These are phyloP conservation scores for Cladobotryum mycophilum DNA, from an alignment of 2,329 filamentous ascomycete species.

Conservation along the genomic window DNA sequence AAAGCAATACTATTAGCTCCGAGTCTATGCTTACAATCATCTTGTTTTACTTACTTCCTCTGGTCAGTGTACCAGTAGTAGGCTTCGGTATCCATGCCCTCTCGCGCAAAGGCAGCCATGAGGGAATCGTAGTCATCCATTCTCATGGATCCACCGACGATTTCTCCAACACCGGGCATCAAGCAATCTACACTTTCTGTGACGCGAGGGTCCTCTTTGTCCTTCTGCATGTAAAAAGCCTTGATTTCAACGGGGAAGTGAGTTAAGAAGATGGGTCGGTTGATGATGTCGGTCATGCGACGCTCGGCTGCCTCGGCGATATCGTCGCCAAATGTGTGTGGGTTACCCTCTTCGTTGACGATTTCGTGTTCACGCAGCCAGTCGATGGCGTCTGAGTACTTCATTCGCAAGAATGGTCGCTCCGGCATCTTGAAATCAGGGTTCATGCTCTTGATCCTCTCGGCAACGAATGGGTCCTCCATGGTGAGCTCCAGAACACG, in stretches of 20 bases:
- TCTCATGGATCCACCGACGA: conserved; percentile 94
- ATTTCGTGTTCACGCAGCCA: conserved; percentile 91
- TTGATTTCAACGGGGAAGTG: conserved; percentile 98
- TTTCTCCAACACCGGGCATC: conserved; percentile 94
- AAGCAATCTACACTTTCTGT: conserved; percentile 85
- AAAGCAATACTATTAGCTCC: not conserved
- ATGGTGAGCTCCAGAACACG: conserved; percentile 74
- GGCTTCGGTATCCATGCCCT: conserved; percentile 74
- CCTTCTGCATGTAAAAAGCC: conserved; percentile 98
- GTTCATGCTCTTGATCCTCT: conserved; percentile 79
- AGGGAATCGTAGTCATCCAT: conserved; percentile 88
- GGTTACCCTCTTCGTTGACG: conserved; percentile 83
- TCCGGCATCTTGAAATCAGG: conserved; percentile 76
- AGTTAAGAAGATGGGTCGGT: conserved; percentile 89
- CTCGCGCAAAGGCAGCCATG: conserved; percentile 78
- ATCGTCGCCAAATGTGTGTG: conserved; percentile 90
- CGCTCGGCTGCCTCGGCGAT: conserved; percentile 97
- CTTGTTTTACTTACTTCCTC: conserved; percentile 54
- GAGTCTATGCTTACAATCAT: not conserved
- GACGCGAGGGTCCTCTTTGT: conserved; percentile 68
- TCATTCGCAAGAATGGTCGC: conserved; percentile 90
- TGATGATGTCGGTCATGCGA: conserved; percentile 94
- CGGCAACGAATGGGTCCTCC: conserved; percentile 64
- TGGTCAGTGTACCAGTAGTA: conserved; percentile 99
- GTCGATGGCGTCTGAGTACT: conserved; percentile 86